These are phyloP conservation scores for Lactarius sanguifluus DNA, from an alignment of 768 basidiomycete genomes.

Conservation along the genomic window DNA sequence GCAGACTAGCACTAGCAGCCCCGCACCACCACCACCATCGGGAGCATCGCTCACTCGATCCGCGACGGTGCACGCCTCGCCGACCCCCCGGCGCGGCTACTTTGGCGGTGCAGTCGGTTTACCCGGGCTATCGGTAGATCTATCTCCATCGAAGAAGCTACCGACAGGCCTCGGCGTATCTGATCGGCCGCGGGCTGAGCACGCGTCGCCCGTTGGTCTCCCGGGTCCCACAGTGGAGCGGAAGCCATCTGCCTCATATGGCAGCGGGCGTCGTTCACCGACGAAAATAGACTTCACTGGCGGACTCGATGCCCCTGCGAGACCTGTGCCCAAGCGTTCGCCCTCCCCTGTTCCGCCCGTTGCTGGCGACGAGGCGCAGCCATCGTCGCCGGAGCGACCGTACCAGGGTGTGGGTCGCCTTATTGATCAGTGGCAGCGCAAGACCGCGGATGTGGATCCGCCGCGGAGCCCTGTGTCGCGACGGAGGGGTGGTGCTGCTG, in stretches of 20 bases:
- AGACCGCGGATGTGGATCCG: conserved; percentile 59
- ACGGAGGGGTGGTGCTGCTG: conserved; percentile 35
- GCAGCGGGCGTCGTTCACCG: conserved; percentile 23
- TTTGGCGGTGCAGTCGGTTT: conserved; percentile 19
- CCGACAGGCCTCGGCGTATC: conserved; percentile 26
- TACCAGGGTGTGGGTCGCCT: conserved; percentile 82
- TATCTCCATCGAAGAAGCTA: conserved; percentile 25
- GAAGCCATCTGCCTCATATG: conserved; percentile 12
- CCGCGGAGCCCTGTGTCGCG: conserved; percentile 38
- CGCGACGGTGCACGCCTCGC: conserved; percentile 8
- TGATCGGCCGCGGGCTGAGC: conserved; percentile 32
- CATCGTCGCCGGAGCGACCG: conserved; percentile 72
- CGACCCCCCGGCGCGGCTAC: conserved; percentile 20
- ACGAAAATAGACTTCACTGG: conserved; percentile 10
- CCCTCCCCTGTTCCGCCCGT: conserved; percentile 14
- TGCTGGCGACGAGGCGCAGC: conserved; percentile 36
- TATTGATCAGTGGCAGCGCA: conserved; percentile 87
- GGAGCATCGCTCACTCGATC: conserved; percentile 14
- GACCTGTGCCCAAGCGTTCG: conserved; percentile 6
- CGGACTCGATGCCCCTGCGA: conserved; percentile 13
- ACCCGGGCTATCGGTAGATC: conserved; percentile 19
- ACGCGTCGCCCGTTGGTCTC: conserved; percentile 28
- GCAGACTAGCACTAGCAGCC: neutral
- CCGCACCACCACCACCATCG: neutral
- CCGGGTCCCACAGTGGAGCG: conserved; percentile 25